Conservation (phyloP, 495 filamentous ascomycete genomes). For the Penicillium daleae region DNA sequence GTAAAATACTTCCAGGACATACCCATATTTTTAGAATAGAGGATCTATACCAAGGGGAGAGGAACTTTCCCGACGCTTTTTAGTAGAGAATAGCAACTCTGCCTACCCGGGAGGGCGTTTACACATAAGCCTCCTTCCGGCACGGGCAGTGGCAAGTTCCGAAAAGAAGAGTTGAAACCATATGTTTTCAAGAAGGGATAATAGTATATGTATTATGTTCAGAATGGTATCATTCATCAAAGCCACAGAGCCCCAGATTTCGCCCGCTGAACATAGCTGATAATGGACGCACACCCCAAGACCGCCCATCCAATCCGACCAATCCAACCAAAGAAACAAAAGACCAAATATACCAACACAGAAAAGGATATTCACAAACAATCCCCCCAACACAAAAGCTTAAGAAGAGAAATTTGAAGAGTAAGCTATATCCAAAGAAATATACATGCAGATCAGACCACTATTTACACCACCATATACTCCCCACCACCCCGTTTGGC, state of each 20-base stretch:
- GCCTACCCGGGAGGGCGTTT: no score
- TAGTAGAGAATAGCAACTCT: no score
- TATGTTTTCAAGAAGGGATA: no score
- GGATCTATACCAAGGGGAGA: no score
- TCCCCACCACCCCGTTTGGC: conserved; percentile 70
- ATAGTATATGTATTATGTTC: neutral
- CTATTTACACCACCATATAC: conserved; percentile 76
- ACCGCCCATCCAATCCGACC: conserved; percentile 8
- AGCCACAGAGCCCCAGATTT: conserved; percentile 15
- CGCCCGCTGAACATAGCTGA: neutral
- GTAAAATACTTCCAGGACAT: no score
- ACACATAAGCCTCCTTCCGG: no score
- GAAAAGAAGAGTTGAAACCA: no score
- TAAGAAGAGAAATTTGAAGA: neutral
- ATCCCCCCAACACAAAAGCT: neutral
- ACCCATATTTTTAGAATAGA: no score
- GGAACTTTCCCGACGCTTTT: no score
- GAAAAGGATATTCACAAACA: neutral
- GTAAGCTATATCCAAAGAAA: neutral
- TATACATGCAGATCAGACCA: neutral
- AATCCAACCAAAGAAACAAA: neutral
- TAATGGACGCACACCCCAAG: conserved; percentile 16
- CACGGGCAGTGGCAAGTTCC: no score
- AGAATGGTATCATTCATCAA: conserved; percentile 30
- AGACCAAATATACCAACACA: neutral